Conservation (phyloP, 768 basidiomycete species). For the Hericium alpestre region DNA sequence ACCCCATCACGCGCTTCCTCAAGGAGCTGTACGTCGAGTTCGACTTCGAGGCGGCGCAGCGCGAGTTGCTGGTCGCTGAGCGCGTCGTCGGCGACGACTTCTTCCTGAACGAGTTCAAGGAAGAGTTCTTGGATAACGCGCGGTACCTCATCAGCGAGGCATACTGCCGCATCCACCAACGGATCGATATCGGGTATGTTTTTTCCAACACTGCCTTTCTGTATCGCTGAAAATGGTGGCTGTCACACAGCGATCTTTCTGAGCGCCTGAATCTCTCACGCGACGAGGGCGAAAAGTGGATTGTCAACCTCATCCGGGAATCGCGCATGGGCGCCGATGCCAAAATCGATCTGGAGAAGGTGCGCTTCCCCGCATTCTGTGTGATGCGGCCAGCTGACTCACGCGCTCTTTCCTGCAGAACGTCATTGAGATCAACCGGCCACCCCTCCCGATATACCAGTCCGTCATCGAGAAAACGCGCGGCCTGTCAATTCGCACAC, state of each 20-base stretch:
- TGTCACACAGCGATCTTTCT: slow-evolving; percentile 63
- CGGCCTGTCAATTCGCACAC: slow-evolving; percentile 82
- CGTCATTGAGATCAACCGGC: slow-evolving; percentile 90
- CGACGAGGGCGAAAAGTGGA: slow-evolving; percentile 98
- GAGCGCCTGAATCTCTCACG: slow-evolving; percentile 86
- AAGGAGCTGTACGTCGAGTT: slow-evolving; percentile 92
- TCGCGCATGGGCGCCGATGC: slow-evolving; percentile 95
- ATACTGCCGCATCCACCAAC: slow-evolving; percentile 94
- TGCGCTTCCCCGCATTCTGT: slow-evolving; percentile 19
- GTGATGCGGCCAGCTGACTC: slow-evolving; percentile 7
- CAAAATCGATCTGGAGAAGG: slow-evolving; percentile 95
- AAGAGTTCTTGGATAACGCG: slow-evolving; percentile 94
- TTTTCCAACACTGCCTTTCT: not conserved
- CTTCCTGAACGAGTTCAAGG: slow-evolving; percentile 83
- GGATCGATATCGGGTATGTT: slow-evolving; percentile 74
- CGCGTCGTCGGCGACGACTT: slow-evolving; percentile 85
- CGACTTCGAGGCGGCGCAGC: slow-evolving; percentile 91
- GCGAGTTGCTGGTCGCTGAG: slow-evolving; percentile 67
- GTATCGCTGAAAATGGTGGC: not conserved
- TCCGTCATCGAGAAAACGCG: slow-evolving; percentile 92
- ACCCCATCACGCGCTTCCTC: slow-evolving; percentile 88
- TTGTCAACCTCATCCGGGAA: slow-evolving; percentile 96
- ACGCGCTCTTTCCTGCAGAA: slow-evolving; percentile 43
- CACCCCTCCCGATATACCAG: slow-evolving; percentile 84
- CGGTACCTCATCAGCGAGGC: slow-evolving; percentile 94